Evolutionary conservation across 148 eudicot genomes (phyloP).

Genomic region (Rhododendron vialii): DNA sequence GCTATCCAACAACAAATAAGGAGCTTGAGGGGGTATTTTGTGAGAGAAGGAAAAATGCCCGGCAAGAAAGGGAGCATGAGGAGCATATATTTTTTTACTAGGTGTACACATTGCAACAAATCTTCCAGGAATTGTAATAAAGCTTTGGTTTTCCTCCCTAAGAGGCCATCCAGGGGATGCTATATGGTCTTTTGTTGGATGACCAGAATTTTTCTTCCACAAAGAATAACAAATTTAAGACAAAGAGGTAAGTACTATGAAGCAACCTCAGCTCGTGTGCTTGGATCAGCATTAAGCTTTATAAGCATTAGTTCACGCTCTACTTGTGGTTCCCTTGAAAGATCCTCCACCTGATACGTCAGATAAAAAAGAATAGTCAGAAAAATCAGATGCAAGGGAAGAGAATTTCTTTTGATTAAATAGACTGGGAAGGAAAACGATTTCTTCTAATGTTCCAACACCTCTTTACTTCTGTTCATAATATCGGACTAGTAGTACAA

Average conservation of each 20-base stretch:
- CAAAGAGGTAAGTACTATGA: not conserved
- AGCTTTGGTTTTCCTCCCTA: not conserved
- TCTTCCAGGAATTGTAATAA: not conserved
- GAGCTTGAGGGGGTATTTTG: not conserved
- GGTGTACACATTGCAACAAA: not conserved
- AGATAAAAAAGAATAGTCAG: not conserved
- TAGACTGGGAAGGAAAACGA: not conserved
- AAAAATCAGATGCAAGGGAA: not conserved
- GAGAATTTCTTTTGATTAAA: not conserved
- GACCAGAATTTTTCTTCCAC: not conserved
- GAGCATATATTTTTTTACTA: not conserved
- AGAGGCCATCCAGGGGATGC: not conserved
- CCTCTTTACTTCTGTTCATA: not conserved
- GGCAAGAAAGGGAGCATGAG: not conserved
- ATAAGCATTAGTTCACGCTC: slow-evolving; percentile 92
- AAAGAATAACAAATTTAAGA: not conserved
- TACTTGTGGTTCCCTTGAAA: slow-evolving; percentile 80
- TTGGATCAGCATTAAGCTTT: slow-evolving; percentile 64
- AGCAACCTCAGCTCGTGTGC: slow-evolving; percentile 61
- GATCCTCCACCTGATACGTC: slow-evolving; percentile 65
- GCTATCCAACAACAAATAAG: no score
- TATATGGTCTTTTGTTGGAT: not conserved
- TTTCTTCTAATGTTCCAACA: not conserved
- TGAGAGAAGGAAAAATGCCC: no score
- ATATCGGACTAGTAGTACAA: not conserved